phyloP scores from a whole-genome alignment of 331 rosid genomes.

The Acacia concinna region DNA sequence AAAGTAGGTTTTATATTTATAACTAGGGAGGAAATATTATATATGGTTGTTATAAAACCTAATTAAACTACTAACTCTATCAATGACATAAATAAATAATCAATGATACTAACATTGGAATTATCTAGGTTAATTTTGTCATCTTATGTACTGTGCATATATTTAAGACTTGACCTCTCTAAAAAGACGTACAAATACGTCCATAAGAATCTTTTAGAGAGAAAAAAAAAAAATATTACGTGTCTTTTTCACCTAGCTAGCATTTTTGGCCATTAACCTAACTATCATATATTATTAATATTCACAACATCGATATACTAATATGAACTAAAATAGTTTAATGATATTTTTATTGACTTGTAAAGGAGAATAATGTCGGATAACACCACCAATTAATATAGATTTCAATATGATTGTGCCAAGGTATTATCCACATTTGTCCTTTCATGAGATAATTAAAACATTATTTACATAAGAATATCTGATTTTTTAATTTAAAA shows the following conservation, averaged over 20 bases:
- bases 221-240: conserved; percentile 18
- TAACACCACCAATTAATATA: conserved; percentile 12
- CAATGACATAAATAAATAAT: background rate
- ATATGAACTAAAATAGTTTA: conserved; percentile 35
- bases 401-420: conserved; percentile 24
- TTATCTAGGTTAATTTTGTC: conserved; percentile 42
- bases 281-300: background rate
- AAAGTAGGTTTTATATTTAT: no score
- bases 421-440: conserved; percentile 19
- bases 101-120: background rate
- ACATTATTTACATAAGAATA: background rate
- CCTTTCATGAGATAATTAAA: background rate
- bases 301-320: background rate
- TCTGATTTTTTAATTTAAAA: background rate
- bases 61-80: background rate
- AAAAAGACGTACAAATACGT: background rate
- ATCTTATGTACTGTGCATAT: conserved; percentile 11
- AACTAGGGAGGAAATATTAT: background rate
- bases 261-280: background rate
- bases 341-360: conserved; percentile 29
- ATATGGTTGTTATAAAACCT: background rate
- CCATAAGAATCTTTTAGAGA: conserved; percentile 44
- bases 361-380: conserved; percentile 60
- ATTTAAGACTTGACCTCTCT: conserved; percentile 53
- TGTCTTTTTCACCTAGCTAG: conserved; percentile 34